Conservation (phyloP, 495 filamentous ascomycete genomes). For the Talaromyces ruber region DNA sequence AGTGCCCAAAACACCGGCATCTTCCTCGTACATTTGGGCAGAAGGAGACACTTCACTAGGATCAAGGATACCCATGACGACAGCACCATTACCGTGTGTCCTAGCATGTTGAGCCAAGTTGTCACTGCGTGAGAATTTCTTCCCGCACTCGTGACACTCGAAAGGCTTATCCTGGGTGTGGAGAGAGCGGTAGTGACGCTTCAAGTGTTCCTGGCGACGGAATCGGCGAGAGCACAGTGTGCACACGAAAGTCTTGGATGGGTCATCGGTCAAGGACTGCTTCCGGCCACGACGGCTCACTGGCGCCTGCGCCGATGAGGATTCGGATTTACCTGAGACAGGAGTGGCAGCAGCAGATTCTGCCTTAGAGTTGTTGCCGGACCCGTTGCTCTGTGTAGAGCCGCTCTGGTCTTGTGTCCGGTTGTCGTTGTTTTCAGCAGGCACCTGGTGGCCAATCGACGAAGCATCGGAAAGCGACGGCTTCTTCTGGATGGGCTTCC, state of each 20-base stretch:
- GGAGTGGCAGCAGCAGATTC: conserved; percentile 9
- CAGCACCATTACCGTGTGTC: conserved; percentile 83
- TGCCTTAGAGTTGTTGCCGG: conserved; percentile 12
- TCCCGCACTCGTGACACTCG: conserved; percentile 92
- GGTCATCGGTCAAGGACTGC: conserved; percentile 96
- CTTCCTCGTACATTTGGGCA: conserved; percentile 42
- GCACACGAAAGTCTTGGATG: conserved; percentile 97
- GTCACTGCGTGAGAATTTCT: conserved; percentile 98
- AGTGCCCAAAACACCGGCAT: conserved; percentile 55
- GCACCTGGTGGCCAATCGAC: conserved; percentile 9
- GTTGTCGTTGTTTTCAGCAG: conserved; percentile 11
- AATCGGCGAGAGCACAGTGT: conserved; percentile 93
- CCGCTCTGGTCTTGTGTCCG: conserved; percentile 6
- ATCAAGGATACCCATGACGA: conserved; percentile 82
- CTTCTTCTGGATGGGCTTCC: conserved; percentile 34
- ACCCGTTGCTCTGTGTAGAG: conserved; percentile 11
- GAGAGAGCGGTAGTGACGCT: conserved; percentile 96
- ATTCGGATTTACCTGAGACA: conserved; percentile 20
- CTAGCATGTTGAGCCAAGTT: conserved; percentile 94
- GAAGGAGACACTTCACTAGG: conserved; percentile 43
- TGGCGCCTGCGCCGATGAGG: conserved; percentile 40
- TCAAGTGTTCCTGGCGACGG: conserved; percentile 96
- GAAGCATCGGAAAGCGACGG: conserved; percentile 12
- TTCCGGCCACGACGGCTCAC: conserved; percentile 93
- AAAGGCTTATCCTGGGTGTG: conserved; percentile 99